These are phyloP conservation scores for Iris pallida DNA, from an alignment of 116 monocot species.

Conservation along the genomic window DNA sequence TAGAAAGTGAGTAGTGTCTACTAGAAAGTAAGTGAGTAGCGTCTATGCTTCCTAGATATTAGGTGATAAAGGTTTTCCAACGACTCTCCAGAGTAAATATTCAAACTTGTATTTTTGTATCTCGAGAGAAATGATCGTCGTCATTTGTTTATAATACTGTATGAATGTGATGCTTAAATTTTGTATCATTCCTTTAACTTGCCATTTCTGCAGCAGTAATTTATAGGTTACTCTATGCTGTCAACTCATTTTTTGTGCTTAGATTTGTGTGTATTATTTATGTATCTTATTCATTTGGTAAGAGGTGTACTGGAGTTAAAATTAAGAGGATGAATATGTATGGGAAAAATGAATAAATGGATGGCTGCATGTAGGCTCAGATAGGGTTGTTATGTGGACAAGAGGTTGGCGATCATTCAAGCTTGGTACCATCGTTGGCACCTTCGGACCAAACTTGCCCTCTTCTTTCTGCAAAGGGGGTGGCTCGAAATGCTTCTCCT, in stretches of 20 bases:
- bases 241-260: background rate
- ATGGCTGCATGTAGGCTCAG: background rate
- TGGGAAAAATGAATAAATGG: background rate
- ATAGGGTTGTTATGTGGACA: background rate
- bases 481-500: constrained; percentile 52
- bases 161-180: background rate
- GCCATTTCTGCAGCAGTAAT: background rate
- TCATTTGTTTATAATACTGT: background rate
- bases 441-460: constrained; percentile 32
- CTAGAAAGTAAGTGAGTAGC: too few relatives aligned
- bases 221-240: background rate
- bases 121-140: background rate
- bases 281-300: background rate
- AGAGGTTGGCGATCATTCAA: constrained; percentile 26
- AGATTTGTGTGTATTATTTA: background rate
- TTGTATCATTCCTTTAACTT: background rate
- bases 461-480: constrained; percentile 22
- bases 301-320: background rate
- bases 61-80: too few relatives aligned
- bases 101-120: too few relatives aligned
- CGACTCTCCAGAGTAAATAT: too few relatives aligned
- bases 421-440: constrained; percentile 9
- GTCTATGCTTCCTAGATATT: too few relatives aligned
- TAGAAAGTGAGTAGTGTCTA: too few relatives aligned
- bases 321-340: background rate